Evolutionary conservation across 352 stramenopile genomes (phyloP).

Genomic region (Pythium coloratum): DNA sequence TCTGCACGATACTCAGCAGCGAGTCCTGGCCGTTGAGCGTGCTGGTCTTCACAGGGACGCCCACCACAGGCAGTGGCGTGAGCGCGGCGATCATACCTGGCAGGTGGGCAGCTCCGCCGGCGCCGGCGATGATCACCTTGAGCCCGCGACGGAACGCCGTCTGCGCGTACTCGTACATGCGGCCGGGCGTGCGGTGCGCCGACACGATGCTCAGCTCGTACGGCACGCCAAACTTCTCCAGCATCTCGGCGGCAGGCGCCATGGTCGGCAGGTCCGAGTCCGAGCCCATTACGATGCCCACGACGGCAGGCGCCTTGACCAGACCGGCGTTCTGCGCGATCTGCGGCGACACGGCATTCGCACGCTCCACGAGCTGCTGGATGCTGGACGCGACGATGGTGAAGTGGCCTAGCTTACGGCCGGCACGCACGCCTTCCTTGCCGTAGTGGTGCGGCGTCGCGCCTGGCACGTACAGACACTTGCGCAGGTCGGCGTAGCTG

Average conservation of each 20-base stretch:
- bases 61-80: slow-evolving; percentile 91
- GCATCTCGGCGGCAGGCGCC: slow-evolving; percentile 93
- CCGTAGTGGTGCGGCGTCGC: slow-evolving; percentile 97
- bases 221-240: slow-evolving; percentile 94
- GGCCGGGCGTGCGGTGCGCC: slow-evolving; percentile 96
- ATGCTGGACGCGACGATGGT: slow-evolving; percentile 92
- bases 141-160: slow-evolving; percentile 88
- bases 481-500: slow-evolving; percentile 69
- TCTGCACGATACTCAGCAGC: slow-evolving; percentile 98
- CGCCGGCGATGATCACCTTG: slow-evolving; percentile 94
- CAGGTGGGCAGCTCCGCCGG: slow-evolving; percentile 96
- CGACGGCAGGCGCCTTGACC: slow-evolving; percentile 36
- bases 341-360: slow-evolving; percentile 49
- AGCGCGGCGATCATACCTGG: slow-evolving; percentile 93
- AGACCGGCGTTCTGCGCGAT: slow-evolving; percentile 45
- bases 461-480: slow-evolving; percentile 70
- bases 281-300: slow-evolving; percentile 92
- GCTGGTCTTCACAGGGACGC: slow-evolving; percentile 97
- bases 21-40: slow-evolving; percentile 97
- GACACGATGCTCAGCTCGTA: slow-evolving; percentile 98
- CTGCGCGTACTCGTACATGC: slow-evolving; percentile 96
- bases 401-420: slow-evolving; percentile 97
- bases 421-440: slow-evolving; percentile 87
- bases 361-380: slow-evolving; percentile 76
- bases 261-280: slow-evolving; percentile 98